Base-by-base conservation (phyloP, 192 early-diverging fungal genomes). In the Backusella morwellensis region DNA sequence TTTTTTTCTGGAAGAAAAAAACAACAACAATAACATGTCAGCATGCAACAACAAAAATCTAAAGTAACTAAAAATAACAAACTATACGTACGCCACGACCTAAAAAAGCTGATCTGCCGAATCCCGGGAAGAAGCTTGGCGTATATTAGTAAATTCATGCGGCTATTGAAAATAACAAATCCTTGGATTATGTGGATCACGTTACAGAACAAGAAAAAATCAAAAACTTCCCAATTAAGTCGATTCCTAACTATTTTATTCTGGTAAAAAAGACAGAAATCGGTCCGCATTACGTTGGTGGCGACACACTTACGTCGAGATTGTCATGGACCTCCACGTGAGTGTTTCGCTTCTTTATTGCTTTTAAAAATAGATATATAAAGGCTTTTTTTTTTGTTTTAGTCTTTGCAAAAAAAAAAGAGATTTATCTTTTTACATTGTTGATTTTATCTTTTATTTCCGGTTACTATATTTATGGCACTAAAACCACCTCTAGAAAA, bases 401-500 rank as follows among this genome's bases (percentile, higher is more conserved):
- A 56, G 3, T 56, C 5, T 56, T 23, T 3, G 7, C 8, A 21
- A 21, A 21, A n/a, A 54, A 21, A 42, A 12, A 50, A 50, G 42
- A 44, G 12, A 44, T 6, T 59, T 59, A 44, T 44, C 42, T 59
- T 26, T 26, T 59, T 59, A 23, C 42, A 44, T 44, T 44, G 3
- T 14, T 44, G 42, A 12, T 59, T 59, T 59, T 59, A 32, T 32
- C 32, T 6, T 59, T 29, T 59, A 59, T 26, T 26, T 59, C 21
- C 56, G 29, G 21, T 19, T 72, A 47, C 29, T 42, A 7, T 32
- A 47, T 72, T 72, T 72, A 72, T 72, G 70, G 14, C 70, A 29
- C 52, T 41, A 32, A 74, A 74, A 74, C 50, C 47, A 56, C 52
- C 73, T 59, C 47, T 63, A 74, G 70, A 72, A 34, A 59, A 26